Evolutionary conservation across 352 stramenopile genomes (phyloP), one percentile per base, ranked within the genome.

Genomic region (Globisporangium cederbergense): DNA sequence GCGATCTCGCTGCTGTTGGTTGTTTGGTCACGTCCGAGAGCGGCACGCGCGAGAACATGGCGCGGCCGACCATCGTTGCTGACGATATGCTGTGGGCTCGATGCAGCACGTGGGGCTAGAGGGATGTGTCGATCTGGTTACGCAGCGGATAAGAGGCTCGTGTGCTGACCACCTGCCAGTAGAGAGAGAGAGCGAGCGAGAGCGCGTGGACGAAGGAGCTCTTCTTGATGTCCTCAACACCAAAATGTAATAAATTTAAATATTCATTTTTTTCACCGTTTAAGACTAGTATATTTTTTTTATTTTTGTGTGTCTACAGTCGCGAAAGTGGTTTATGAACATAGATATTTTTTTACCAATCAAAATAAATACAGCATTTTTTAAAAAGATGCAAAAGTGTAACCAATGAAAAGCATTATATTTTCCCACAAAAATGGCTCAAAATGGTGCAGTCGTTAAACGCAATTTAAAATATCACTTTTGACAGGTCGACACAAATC

Each of bases 41-140:
- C 25, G 74, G 62, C 67, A 83, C 55, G 58, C 69, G 72, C 22
- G 68, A 62, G 67, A 79, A 86, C 51, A 59, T 51, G 8, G 32
- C 58, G 20, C 38, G 59, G 3, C 34, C 51, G 32, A 36, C 59
- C 59, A 57, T 50, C 34, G 50, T 4, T 40, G 7, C 3, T n/a
- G 22, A 22, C 36, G 3, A 8, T n/a, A 4, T 52, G 46, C 7
- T 14, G 46, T 52, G 20, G 18, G 13, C 14, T 51, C 11, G n/a
- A 30, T 52, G 46, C 11, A 42, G 36, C 36, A 42, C 36, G 9
- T 14, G 36, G 9, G 36, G 9, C 32, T 32, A n/a, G 46, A n/a
- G 7, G 10, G 46, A 34, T 53, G 20, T 6, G 46, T 28, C 10
- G 20, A 13, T n/a, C 10, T 8, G 20, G 2, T 20, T 30, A 54